Evolutionary conservation across 441 rosid species (phyloP).

Genomic region (Populus trichocarpa): DNA sequence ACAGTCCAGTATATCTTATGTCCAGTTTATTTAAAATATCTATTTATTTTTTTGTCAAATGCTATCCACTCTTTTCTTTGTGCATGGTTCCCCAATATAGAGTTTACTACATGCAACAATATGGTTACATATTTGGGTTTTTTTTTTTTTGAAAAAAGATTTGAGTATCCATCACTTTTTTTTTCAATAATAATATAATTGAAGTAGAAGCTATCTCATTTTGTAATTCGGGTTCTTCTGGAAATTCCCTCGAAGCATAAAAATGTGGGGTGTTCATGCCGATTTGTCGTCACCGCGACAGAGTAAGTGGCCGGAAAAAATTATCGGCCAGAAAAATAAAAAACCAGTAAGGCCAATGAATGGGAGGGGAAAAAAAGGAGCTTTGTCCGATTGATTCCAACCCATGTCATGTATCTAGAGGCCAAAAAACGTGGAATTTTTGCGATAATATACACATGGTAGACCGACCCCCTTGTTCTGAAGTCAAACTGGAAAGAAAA

Average conservation of each 20-base stretch:
- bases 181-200: background rate
- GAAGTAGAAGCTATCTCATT: background rate
- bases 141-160: too few relatives aligned
- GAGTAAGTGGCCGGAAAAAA: background rate
- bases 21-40: too few relatives aligned
- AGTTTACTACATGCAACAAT: too few relatives aligned
- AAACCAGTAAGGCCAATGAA: background rate
- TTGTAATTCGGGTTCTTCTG: background rate
- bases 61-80: too few relatives aligned
- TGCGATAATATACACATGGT: background rate
- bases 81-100: too few relatives aligned
- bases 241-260: background rate
- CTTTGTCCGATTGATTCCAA: background rate
- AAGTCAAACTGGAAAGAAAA: background rate
- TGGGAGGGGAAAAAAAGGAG: background rate
- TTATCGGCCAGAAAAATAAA: too few relatives aligned
- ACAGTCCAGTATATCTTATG: too few relatives aligned
- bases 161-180: background rate
- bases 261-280: background rate
- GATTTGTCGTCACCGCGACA: background rate
- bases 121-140: too few relatives aligned
- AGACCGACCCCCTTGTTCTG: background rate
- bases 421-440: background rate
- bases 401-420: background rate
- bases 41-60: too few relatives aligned